phyloP scores from a whole-genome alignment of 1,284 basidiomycete genomes.

The Moesziomyces sp. region DNA sequence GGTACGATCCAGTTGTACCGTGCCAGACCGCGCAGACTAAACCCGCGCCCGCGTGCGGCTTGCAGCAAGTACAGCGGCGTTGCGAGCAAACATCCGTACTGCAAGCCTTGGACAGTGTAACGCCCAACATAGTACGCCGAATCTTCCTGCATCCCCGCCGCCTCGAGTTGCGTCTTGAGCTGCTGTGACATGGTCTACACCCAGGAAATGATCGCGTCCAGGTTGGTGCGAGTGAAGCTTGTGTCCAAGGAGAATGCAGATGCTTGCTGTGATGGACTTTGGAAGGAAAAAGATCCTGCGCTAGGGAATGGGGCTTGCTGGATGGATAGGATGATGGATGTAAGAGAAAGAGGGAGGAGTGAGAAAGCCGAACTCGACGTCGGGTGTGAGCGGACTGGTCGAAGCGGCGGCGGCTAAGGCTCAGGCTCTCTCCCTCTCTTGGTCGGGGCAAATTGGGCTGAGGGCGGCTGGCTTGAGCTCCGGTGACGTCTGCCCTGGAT shows the following conservation, averaged over 20 bases:
- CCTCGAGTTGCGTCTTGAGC: slow-evolving; percentile 17
- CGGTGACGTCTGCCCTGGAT: too few species aligned
- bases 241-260: too few species aligned
- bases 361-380: neutral
- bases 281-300: too few species aligned
- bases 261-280: neutral
- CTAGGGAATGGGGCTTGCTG: too few species aligned
- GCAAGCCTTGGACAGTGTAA: slow-evolving; percentile 42
- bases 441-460: too few species aligned
- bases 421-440: too few species aligned
- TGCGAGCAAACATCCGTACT: slow-evolving; percentile 56
- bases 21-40: slow-evolving; percentile 46
- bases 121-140: slow-evolving; percentile 50
- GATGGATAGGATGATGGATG: neutral
- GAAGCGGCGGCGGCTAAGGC: too few species aligned
- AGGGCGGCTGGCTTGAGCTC: too few species aligned
- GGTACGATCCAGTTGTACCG: slow-evolving; percentile 62
- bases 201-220: too few species aligned
- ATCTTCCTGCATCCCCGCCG: slow-evolving; percentile 43
- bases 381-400: neutral
- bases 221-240: too few species aligned
- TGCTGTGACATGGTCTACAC: slow-evolving; percentile 28
- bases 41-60: slow-evolving; percentile 44
- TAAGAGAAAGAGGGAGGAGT: neutral
- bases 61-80: slow-evolving; percentile 58